phyloP scores from a whole-genome alignment of 495 filamentous ascomycete species.

The Penicillium goetzii region DNA sequence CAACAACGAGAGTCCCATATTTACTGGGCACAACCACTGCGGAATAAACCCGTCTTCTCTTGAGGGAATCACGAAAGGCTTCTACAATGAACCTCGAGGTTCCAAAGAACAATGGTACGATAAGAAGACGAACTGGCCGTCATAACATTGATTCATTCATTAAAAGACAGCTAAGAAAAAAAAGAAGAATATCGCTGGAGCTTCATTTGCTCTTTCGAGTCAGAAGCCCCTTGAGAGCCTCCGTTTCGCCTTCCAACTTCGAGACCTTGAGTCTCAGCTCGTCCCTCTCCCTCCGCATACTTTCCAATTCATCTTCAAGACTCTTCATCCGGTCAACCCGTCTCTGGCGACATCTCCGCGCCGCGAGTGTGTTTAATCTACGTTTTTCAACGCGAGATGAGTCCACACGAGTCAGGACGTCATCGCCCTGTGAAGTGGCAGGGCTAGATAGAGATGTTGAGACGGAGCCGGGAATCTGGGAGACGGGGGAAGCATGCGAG shows the following conservation, averaged over 20 bases:
- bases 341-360: constrained; percentile 72
- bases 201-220: constrained; percentile 28
- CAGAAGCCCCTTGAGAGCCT: constrained; percentile 41
- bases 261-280: constrained; percentile 66
- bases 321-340: constrained; percentile 67
- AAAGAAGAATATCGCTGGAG: constrained; percentile 8
- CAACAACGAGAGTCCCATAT: not conserved
- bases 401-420: constrained; percentile 24
- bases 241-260: constrained; percentile 64
- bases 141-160: constrained; percentile 12
- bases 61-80: not conserved
- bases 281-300: constrained; percentile 63
- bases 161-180: constrained; percentile 23
- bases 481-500: constrained; percentile 31
- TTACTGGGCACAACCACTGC: not conserved
- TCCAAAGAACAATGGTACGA: not conserved
- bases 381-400: constrained; percentile 55
- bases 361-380: constrained; percentile 68
- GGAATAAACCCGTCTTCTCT: not conserved
- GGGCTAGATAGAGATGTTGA: constrained; percentile 29
- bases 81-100: not conserved
- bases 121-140: not conserved
- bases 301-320: constrained; percentile 63
- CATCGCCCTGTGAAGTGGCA: constrained; percentile 30
- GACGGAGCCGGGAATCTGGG: constrained; percentile 24